These are phyloP conservation scores for Coemansia sp. DNA, from an alignment of 192 early-diverging fungal genomes.

Conservation along the genomic window DNA sequence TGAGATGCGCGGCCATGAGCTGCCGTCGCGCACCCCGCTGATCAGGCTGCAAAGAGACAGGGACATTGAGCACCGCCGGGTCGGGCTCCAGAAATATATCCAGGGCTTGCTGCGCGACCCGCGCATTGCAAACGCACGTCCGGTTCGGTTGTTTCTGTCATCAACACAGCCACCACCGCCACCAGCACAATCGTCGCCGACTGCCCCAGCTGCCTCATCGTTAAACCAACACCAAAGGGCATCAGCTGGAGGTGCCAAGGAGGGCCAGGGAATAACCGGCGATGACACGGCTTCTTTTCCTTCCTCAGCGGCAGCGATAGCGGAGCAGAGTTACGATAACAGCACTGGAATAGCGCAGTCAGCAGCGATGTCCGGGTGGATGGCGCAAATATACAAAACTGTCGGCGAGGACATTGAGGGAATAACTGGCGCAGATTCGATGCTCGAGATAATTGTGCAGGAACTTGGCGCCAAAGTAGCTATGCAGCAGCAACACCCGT, in stretches of 20 bases:
- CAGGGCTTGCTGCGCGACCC: constrained; percentile 56
- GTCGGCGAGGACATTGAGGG: constrained; percentile 74
- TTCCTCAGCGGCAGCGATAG: neutral
- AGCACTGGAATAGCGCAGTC: neutral
- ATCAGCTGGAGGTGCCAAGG: too few species aligned
- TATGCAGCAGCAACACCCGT: constrained; percentile 29
- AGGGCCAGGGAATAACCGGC: neutral
- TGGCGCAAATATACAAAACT: constrained; percentile 70
- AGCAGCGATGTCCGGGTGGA: constrained; percentile 16
- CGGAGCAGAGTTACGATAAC: neutral
- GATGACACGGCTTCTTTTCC: neutral
- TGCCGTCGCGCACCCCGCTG: constrained; percentile 74
- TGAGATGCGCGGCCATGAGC: constrained; percentile 64
- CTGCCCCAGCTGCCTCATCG: neutral
- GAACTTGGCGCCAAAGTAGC: constrained; percentile 66
- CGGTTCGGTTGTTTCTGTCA: constrained; percentile 74
- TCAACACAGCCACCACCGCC: constrained; percentile 26
- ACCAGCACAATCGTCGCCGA: neutral
- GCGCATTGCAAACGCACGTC: constrained; percentile 61
- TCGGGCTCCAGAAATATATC: constrained; percentile 72
- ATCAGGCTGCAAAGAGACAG: constrained; percentile 64
- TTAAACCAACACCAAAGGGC: too few species aligned
- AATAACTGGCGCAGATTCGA: constrained; percentile 65
- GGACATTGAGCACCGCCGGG: constrained; percentile 67
- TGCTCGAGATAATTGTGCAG: constrained; percentile 71